Conservation (phyloP, 1,284 basidiomycete species). For the Vanrija humicola region DNA sequence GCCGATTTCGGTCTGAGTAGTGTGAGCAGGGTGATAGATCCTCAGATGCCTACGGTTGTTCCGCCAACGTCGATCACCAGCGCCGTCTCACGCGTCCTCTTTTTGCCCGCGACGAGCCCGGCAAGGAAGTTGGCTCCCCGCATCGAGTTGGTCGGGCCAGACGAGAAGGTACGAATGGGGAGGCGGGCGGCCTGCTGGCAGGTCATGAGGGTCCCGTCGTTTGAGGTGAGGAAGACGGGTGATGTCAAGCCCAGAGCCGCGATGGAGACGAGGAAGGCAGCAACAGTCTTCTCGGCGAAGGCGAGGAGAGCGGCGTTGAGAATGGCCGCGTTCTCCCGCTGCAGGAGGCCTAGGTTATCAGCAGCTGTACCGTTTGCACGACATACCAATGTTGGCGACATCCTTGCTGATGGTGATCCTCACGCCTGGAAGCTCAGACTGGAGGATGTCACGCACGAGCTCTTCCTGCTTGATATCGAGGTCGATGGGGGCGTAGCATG, state of each 20-base stretch:
- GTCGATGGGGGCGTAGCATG: constrained; percentile 40
- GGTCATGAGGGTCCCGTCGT: constrained; percentile 58
- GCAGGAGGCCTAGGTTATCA: constrained; percentile 54
- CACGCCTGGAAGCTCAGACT: constrained; percentile 24
- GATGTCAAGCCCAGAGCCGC: constrained; percentile 53
- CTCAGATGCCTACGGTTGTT: constrained; percentile 46
- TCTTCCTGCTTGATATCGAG: constrained; percentile 33
- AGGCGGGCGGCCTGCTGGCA: constrained; percentile 56
- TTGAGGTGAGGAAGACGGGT: constrained; percentile 58
- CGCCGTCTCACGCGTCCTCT: constrained; percentile 44
- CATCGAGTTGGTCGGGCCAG: constrained; percentile 62
- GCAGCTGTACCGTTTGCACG: constrained; percentile 5
- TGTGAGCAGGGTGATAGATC: too few relatives aligned
- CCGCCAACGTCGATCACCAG: constrained; percentile 61
- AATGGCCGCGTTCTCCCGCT: constrained; percentile 61
- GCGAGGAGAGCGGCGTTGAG: constrained; percentile 59
- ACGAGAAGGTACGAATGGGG: constrained; percentile 61
- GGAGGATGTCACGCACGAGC: constrained; percentile 25
- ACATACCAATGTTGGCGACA: constrained; percentile 29
- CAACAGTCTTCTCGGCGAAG: constrained; percentile 56
- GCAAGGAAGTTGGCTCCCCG: constrained; percentile 58
- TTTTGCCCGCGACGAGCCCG: constrained; percentile 42
- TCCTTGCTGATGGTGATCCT: constrained; percentile 30
- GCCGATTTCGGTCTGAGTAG: constrained; percentile 4
- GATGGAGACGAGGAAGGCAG: constrained; percentile 56